These are phyloP conservation scores for Prinsepia uniflora DNA, from an alignment of 306 rosid genomes.

Conservation along the genomic window DNA sequence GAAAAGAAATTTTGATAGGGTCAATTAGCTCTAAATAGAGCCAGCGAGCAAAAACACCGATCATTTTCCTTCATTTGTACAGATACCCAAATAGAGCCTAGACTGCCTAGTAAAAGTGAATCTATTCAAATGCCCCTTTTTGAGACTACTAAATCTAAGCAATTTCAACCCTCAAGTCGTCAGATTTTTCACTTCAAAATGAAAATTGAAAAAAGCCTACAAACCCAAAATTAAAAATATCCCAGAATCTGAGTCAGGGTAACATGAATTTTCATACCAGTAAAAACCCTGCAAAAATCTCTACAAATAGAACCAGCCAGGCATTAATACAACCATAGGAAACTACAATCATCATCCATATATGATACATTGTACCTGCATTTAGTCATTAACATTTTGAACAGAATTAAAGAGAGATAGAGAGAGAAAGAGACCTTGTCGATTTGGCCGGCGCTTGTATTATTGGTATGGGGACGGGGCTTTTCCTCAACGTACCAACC, in stretches of 20 bases:
- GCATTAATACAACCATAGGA: neutral
- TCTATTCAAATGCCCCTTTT: no score
- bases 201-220: neutral
- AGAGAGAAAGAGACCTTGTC: slow-evolving; percentile 30
- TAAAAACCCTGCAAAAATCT: neutral
- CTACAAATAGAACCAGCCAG: neutral
- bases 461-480: slow-evolving; percentile 23
- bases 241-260: neutral
- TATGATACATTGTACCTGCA: slow-evolving; percentile 3
- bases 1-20: neutral
- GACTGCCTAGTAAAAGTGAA: no score
- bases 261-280: neutral
- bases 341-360: slow-evolving; percentile 10
- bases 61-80: neutral
- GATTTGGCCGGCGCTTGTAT: neutral
- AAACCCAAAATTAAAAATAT: neutral
- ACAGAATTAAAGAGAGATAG: neutral
- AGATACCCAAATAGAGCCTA: neutral
- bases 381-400: neutral
- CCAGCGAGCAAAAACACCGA: neutral
- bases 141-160: no score
- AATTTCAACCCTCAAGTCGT: no score
- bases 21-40: neutral
- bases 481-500: slow-evolving; percentile 45
- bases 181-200: neutral